Conservation (phyloP, 106 monocot species). For the Gastrodia elata region DNA sequence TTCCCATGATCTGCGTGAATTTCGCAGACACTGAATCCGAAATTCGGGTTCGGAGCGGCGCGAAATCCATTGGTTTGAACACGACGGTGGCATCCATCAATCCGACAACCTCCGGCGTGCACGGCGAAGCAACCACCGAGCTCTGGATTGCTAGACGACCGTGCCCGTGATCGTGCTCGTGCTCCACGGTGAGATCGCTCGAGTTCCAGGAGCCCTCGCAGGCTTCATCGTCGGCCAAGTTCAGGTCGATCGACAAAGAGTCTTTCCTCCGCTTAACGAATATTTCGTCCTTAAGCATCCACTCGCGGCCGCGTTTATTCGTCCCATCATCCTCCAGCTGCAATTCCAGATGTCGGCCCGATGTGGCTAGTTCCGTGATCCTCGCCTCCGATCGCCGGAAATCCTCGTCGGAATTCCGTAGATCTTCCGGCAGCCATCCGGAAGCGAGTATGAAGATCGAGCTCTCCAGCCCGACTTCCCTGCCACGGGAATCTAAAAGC, state of each 20-base stretch:
- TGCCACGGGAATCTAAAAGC: constrained; percentile 60
- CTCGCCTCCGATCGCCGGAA: constrained; percentile 33
- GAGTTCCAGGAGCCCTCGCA: constrained; percentile 64
- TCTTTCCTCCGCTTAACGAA: constrained; percentile 37
- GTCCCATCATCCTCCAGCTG: constrained; percentile 34
- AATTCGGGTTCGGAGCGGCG: constrained; percentile 23
- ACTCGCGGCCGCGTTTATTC: constrained; percentile 36
- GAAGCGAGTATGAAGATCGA: constrained; percentile 56
- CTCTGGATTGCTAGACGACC: constrained; percentile 11
- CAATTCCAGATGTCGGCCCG: constrained; percentile 51
- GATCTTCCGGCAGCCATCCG: constrained; percentile 43
- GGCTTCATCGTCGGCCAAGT: constrained; percentile 53
- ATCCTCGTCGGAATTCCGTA: constrained; percentile 13
- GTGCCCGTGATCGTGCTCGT: constrained; percentile 42
- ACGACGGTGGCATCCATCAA: constrained; percentile 50
- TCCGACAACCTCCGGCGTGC: constrained; percentile 30
- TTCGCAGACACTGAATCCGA: constrained; percentile 38
- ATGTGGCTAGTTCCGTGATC: constrained; percentile 27
- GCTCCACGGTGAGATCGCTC: constrained; percentile 73
- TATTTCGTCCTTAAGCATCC: constrained; percentile 17
- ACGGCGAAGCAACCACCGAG: constrained; percentile 7
- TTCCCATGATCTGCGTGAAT: constrained; percentile 30
- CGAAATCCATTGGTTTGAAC: constrained; percentile 83
- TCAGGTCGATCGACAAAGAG: constrained; percentile 58
- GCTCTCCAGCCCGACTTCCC: constrained; percentile 61